Base-by-base conservation (phyloP, 345 rosid genomes). In the Corymbia maculata region DNA sequence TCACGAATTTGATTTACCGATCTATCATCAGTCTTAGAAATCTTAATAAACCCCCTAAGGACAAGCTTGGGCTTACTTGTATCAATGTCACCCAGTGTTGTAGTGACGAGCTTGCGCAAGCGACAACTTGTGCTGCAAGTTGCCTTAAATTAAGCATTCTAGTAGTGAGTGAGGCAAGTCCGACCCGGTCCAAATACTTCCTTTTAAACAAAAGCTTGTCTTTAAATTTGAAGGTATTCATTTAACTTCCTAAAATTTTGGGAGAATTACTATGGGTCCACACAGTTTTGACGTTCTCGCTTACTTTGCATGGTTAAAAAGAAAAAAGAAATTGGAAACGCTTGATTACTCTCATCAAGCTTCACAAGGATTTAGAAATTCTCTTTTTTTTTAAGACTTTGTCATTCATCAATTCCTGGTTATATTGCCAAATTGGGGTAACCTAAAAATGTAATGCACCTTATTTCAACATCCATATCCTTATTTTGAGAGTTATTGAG, bases 101-200 rank as follows among this genome's bases (percentile, higher is more conserved):
- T 7, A 3, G 44, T 68, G 7, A 66, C 2, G 0, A 6, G 22
- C 79, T 30, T 10, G 6, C 22, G 0, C 30, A 3, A 0, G 15
- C 24, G 7, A 4, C 0, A 26, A 26, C 11, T 59, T 59, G 32
- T 59, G 68, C 68, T 9, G 12, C 42, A 8, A 1, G 0, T 36
- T 13, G 22, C 47, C 82, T 70, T 36, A 9, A 36, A 36, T 19
- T 42, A 13, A 10, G 9, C 7, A 5, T 70, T 36, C 82, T 21
- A 36, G 22, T 70, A 70, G 13, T 4, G 1, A 9, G 45, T 0
- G 24, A 70, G 13, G 47, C 13, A 36, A 17, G 12, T 36, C 47
- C 24, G 2, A 36, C 47, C 12, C 24, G 7, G 10, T 32, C 24
- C 80, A 70, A 9, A 36, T 11, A 17, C 47, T 36, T 9, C 17